Evolutionary conservation across 1,139 yeast species (phyloP).

Genomic region (Dujonia santamariae): DNA sequence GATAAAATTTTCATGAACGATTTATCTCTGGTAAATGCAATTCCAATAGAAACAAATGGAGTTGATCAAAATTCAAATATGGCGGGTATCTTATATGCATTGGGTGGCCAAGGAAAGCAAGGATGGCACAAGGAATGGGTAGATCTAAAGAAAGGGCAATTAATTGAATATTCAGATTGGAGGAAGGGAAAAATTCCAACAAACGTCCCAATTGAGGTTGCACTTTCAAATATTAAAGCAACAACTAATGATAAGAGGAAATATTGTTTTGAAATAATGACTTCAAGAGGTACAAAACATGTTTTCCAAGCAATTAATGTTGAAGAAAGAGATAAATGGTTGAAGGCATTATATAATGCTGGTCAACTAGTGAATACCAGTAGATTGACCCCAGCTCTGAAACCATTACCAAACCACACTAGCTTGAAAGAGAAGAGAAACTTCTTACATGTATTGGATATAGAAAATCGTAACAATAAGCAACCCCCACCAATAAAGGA

Average conservation of each 20-base stretch:
- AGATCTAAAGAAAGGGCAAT: constrained; percentile 61
- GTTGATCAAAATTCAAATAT: constrained; percentile 30
- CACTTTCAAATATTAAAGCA: constrained; percentile 65
- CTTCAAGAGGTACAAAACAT: constrained; percentile 67
- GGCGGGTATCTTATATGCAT: constrained; percentile 61
- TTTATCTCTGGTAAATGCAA: background rate
- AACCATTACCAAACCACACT: background rate
- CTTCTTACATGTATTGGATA: constrained; percentile 8
- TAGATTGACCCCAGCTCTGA: constrained; percentile 16
- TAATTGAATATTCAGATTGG: constrained; percentile 81
- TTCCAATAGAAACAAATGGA: background rate
- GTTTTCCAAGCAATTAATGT: constrained; percentile 76
- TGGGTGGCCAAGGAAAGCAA: constrained; percentile 70
- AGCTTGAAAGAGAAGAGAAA: constrained; percentile 10
- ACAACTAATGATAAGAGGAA: constrained; percentile 47
- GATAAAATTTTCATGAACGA: constrained; percentile 1
- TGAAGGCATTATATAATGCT: constrained; percentile 53
- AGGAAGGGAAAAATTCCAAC: constrained; percentile 65
- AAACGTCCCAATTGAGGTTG: constrained; percentile 68
- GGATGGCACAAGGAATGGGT: constrained; percentile 96
- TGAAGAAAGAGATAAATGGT: constrained; percentile 70
- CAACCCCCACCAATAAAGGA: constrained; percentile 5
- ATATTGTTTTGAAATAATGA: constrained; percentile 72
- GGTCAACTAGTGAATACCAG: constrained; percentile 38
- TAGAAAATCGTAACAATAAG: background rate